Conservation (phyloP, 805 yeast genomes). For the Metschnikowia cerradonensis region DNA sequence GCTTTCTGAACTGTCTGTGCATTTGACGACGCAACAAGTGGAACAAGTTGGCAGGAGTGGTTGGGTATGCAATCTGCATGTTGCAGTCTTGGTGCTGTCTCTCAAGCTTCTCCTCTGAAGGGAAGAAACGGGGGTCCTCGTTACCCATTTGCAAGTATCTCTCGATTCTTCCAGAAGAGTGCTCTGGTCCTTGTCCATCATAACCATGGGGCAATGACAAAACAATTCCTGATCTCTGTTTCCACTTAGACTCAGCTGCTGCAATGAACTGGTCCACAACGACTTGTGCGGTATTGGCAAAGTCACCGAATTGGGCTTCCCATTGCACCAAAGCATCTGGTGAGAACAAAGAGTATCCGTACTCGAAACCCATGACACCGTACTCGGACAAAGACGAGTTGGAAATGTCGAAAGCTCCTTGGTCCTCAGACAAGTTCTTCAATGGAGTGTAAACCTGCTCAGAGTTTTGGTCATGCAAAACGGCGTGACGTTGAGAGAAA, state of each 20-base stretch:
- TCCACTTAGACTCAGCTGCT: constrained; percentile 97
- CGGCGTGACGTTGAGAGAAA: constrained; percentile 98
- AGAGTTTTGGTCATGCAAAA: constrained; percentile 89
- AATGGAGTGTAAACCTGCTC: constrained; percentile 85
- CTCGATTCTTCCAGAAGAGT: constrained; percentile 95
- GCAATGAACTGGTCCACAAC: constrained; percentile 94
- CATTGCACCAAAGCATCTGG: constrained; percentile 97
- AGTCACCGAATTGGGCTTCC: constrained; percentile 99
- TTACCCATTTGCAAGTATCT: constrained; percentile 93
- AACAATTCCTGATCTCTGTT: constrained; percentile 95
- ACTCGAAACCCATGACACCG: constrained; percentile 99
- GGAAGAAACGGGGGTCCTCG: constrained; percentile 95
- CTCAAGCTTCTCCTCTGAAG: constrained; percentile 78
- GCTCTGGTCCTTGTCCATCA: constrained; percentile 99
- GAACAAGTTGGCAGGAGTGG: constrained; percentile 96
- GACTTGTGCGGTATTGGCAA: constrained; percentile 98
- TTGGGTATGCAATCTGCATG: constrained; percentile 96
- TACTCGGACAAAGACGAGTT: constrained; percentile 97
- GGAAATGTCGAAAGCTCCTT: constrained; percentile 81
- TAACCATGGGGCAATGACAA: constrained; percentile 97
- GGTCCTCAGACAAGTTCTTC: constrained; percentile 70
- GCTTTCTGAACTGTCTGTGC: constrained; percentile 98
- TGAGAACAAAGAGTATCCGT: constrained; percentile 95
- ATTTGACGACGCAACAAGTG: constrained; percentile 97
- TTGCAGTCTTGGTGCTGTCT: constrained; percentile 99